These are phyloP conservation scores for Entamoeba histolytica DNA, from an alignment of 208 protist genomes.

Conservation along the genomic window DNA sequence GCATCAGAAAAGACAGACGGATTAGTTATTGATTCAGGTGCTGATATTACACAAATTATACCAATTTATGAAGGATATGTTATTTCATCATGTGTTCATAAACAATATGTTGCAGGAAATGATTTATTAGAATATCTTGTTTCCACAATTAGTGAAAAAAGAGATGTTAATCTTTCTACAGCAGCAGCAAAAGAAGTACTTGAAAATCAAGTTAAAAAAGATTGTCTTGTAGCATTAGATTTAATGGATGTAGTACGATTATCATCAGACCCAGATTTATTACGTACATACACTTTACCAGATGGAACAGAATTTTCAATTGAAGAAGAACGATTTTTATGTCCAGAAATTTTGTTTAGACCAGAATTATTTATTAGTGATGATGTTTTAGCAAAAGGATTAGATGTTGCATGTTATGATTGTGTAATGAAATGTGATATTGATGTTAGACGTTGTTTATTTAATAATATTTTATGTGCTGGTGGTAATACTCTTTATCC, in stretches of 20 bases:
- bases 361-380: conserved; percentile 3
- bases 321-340: conserved; percentile 14
- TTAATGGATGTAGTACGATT: not conserved
- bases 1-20: conserved; percentile 4
- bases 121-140: conserved; percentile 12
- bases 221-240: conserved; percentile 13
- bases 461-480: conserved; percentile 7
- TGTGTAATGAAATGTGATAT: conserved; percentile 16
- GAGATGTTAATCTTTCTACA: not conserved
- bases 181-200: conserved; percentile 2
- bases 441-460: conserved; percentile 8
- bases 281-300: conserved; percentile 11
- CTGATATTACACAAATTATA: conserved; percentile 16
- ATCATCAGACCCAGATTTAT: not conserved
- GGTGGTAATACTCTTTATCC: conserved; percentile 16
- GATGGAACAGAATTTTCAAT: conserved; percentile 13
- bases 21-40: conserved; percentile 18
- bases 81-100: not conserved
- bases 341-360: conserved; percentile 14
- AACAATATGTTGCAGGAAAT: conserved; percentile 8
- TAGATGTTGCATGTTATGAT: conserved; percentile 6
- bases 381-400: not conserved
- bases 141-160: conserved; percentile 9
- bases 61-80: conserved; percentile 20
- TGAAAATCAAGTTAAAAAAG: conserved; percentile 7